Conservation (phyloP, 306 rosid species). For the Glycine soja region DNA sequence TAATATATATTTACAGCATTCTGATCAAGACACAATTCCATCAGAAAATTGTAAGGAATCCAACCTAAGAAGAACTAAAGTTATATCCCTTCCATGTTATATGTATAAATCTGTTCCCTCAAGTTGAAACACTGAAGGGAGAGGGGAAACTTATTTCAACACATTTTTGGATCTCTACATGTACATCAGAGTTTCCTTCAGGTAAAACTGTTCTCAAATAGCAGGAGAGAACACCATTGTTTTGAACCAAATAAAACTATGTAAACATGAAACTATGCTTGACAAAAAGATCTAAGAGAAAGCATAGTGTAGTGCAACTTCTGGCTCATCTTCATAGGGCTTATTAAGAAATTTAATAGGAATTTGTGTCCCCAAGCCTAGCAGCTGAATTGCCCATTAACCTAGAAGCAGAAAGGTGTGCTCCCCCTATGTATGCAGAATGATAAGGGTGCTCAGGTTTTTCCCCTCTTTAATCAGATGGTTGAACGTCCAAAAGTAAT, state of each 20-base stretch:
- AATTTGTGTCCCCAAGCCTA: not conserved
- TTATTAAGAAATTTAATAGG: constrained; percentile 1
- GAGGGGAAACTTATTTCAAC: constrained; percentile 22
- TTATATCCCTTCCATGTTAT: constrained; percentile 29
- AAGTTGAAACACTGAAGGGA: constrained; percentile 5
- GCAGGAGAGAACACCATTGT: constrained; percentile 1
- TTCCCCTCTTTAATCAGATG: constrained; percentile 12
- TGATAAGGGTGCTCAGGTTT: constrained; percentile 13
- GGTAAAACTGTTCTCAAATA: constrained; percentile 6
- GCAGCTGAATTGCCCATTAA: not conserved
- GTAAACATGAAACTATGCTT: constrained; percentile 16
- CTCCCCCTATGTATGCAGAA: constrained; percentile 6
- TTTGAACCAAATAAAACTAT: constrained; percentile 11
- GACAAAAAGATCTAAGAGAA: constrained; percentile 6
- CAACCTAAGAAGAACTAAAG: not conserved
- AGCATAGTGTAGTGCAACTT: constrained; percentile 10
- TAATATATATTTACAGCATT: not conserved
- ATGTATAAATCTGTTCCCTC: constrained; percentile 20
- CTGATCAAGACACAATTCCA: not conserved
- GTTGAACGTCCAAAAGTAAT: constrained; percentile 19
- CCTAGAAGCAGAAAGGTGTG: constrained; percentile 6
- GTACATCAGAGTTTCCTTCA: constrained; percentile 20
- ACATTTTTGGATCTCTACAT: constrained; percentile 27
- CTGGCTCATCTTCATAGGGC: constrained; percentile 32
- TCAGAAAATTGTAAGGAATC: too few relatives aligned